Conservation (phyloP, 2,329 filamentous ascomycete species). For the Paracoccidioides lutzii region DNA sequence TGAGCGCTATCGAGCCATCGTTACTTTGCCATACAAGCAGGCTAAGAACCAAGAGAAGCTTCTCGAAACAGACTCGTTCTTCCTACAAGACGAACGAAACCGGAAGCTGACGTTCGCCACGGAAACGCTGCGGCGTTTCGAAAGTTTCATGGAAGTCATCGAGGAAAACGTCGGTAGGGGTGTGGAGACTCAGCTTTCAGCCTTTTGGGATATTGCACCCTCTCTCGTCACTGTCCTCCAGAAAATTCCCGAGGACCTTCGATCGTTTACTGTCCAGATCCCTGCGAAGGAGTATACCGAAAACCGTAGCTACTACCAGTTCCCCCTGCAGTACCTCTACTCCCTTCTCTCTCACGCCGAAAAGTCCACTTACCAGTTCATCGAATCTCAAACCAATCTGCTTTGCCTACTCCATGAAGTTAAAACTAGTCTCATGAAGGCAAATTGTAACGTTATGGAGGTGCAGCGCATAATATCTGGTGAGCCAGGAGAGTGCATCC, state of each 20-base stretch:
- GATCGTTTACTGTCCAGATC: constrained; percentile 59
- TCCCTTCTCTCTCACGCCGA: constrained; percentile 73
- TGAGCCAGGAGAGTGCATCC: constrained; percentile 30
- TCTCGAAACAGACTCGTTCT: constrained; percentile 67
- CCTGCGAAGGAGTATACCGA: constrained; percentile 69
- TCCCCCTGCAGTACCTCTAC: constrained; percentile 84
- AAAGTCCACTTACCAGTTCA: constrained; percentile 92
- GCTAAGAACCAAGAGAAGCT: constrained; percentile 64
- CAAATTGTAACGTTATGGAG: constrained; percentile 55
- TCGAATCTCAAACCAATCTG: constrained; percentile 84
- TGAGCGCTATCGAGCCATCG: constrained; percentile 70
- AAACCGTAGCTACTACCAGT: constrained; percentile 66
- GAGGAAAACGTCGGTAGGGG: constrained; percentile 77
- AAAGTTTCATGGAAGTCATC: constrained; percentile 64
- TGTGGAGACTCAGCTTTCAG: constrained; percentile 80
- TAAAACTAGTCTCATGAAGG: constrained; percentile 61
- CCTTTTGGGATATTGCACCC: constrained; percentile 96
- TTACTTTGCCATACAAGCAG: constrained; percentile 68
- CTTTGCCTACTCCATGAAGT: constrained; percentile 85
- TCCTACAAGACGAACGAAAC: constrained; percentile 61
- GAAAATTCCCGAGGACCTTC: constrained; percentile 51
- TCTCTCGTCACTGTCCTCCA: constrained; percentile 65
- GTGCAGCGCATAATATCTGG: constrained; percentile 44
- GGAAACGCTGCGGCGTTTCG: constrained; percentile 58
- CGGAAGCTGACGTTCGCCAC: constrained; percentile 58